Percentiles rank a stretch among this genome's conserved stretches.
Evolutionary conservation across 352 stramenopile genomes (phyloP).

Genomic region (Phytophthora fragariae): DNA sequence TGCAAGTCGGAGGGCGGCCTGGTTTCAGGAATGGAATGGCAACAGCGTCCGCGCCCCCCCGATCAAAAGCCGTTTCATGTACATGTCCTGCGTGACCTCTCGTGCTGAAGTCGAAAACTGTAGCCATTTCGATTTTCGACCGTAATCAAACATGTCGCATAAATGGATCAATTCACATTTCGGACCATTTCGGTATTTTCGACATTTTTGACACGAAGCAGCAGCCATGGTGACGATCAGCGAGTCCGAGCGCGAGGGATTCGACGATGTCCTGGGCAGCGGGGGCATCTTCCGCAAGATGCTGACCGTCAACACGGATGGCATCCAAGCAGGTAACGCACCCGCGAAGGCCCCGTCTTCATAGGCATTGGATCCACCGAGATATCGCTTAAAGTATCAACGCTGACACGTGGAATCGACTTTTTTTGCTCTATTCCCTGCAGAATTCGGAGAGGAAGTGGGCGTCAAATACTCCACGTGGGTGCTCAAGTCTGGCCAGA

Average conservation of each 20-base stretch:
- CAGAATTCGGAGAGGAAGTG: slow-evolving; percentile 87
- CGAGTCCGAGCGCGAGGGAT: slow-evolving; percentile 60
- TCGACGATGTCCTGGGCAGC: slow-evolving; percentile 83
- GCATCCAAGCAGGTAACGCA: slow-evolving; percentile 63
- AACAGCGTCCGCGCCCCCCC: too few species aligned
- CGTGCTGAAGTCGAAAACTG: not conserved
- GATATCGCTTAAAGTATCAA: slow-evolving; percentile 5
- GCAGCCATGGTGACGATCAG: slow-evolving; percentile 41
- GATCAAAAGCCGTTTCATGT: too few species aligned
- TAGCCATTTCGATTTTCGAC: not conserved
- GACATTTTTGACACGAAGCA: not conserved
- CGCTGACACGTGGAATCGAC: slow-evolving; percentile 19
- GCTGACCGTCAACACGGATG: slow-evolving; percentile 58
- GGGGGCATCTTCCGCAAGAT: slow-evolving; percentile 83
- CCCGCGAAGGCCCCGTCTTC: not conserved
- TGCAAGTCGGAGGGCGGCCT: slow-evolving; percentile 5
- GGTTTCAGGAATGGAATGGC: slow-evolving; percentile 9
- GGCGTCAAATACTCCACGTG: slow-evolving; percentile 73
- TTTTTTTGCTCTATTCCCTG: not conserved
- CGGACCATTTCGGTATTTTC: not conserved
- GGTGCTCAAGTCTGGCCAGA: slow-evolving; percentile 52
- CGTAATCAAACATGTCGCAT: not conserved
- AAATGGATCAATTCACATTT: not conserved
- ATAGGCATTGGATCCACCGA: slow-evolving; percentile 5
- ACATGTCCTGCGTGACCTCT: too few species aligned